Conservation (phyloP, 345 rosid species). For the Noccaea caerulescens region DNA sequence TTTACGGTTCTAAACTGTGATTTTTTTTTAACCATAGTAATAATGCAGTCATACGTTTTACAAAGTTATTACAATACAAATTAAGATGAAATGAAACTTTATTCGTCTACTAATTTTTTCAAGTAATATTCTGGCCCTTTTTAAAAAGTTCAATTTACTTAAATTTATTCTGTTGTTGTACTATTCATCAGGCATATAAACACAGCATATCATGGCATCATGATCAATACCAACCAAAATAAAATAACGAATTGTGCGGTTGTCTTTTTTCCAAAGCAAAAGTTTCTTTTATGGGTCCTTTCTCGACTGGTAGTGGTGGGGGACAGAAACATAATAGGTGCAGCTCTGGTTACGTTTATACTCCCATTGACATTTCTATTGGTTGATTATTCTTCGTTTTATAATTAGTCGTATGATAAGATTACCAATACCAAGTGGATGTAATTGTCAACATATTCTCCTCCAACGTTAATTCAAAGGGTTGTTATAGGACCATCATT, state of each 20-base stretch:
- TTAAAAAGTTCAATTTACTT: background rate
- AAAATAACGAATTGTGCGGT: background rate
- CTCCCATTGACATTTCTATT: conserved; percentile 18
- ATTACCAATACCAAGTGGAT: background rate
- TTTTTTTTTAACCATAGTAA: background rate
- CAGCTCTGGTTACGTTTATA: background rate
- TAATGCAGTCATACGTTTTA: background rate
- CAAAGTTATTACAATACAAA: background rate
- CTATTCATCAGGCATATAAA: background rate
- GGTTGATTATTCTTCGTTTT: conserved; percentile 1
- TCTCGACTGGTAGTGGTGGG: background rate
- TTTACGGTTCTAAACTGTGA: background rate
- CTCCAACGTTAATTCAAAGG: conserved; percentile 10
- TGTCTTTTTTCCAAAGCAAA: conserved; percentile 27
- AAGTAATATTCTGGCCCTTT: background rate
- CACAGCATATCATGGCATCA: background rate
- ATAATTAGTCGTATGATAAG: background rate
- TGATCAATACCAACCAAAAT: background rate
- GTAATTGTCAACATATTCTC: conserved; percentile 16
- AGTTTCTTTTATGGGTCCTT: background rate
- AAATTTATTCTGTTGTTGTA: background rate
- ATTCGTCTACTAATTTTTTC: background rate
- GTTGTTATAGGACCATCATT: background rate
- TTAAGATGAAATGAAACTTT: background rate
- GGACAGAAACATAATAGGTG: conserved; percentile 24